These are phyloP conservation scores for Pelargonium australe DNA, from an alignment of 441 rosid genomes.

Conservation along the genomic window DNA sequence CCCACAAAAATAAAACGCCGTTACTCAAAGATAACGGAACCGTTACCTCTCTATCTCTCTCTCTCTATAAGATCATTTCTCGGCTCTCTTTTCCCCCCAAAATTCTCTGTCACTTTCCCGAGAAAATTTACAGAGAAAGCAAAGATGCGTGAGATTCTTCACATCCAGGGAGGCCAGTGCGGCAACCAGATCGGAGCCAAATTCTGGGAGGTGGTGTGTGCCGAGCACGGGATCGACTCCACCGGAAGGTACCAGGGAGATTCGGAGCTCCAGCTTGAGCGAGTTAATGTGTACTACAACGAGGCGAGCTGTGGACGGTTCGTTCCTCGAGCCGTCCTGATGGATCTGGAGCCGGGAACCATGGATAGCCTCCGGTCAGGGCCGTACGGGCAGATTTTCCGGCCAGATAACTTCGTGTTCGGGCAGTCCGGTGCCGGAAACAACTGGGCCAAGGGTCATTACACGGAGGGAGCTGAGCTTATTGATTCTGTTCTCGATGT, in stretches of 20 bases:
- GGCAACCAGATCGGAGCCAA: slow-evolving; percentile 47
- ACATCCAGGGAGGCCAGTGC: slow-evolving; percentile 51
- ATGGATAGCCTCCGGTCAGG: slow-evolving; percentile 53
- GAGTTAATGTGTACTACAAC: slow-evolving; percentile 51
- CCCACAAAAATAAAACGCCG: no score
- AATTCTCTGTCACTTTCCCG: no score
- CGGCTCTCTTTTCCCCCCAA: no score
- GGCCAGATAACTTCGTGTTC: slow-evolving; percentile 41
- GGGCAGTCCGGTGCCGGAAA: slow-evolving; percentile 40
- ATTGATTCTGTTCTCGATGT: slow-evolving; percentile 71
- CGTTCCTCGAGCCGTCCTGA: slow-evolving; percentile 50
- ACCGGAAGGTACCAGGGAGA: slow-evolving; percentile 44
- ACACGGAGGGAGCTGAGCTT: slow-evolving; percentile 52
- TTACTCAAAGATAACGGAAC: no score
- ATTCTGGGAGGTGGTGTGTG: slow-evolving; percentile 53
- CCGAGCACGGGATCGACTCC: slow-evolving; percentile 49
- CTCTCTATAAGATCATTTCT: no score
- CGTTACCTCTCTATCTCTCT: no score
- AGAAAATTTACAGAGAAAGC: no score
- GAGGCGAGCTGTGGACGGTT: slow-evolving; percentile 49
- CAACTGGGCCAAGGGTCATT: slow-evolving; percentile 31
- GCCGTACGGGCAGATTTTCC: slow-evolving; percentile 44
- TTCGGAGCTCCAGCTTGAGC: slow-evolving; percentile 41
- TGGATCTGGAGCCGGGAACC: slow-evolving; percentile 55
- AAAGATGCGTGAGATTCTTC: slow-evolving; percentile 58